Base-by-base conservation (phyloP, 2,329 filamentous ascomycete genomes). In the Xylaria polymorpha region DNA sequence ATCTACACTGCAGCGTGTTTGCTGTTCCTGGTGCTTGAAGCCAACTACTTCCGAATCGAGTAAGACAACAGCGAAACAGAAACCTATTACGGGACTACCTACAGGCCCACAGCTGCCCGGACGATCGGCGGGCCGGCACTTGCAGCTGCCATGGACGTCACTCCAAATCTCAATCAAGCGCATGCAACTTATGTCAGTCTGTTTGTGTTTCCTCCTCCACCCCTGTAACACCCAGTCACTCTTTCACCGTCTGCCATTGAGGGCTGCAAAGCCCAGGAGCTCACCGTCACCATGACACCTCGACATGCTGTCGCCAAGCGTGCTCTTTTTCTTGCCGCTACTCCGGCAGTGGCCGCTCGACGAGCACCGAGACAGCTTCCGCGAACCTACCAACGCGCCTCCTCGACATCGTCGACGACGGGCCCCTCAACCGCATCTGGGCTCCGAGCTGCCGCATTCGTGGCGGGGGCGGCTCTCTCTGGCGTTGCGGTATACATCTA, bases 401-500 rank as follows among this genome's bases (percentile, higher is more conserved):
- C 71, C 25, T 75, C 73, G 43, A 74, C 73, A 39, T 60, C 69
- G 2, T 48, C 71, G 43, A 59, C 64, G 53, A 55, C 70, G 9
- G 48, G 29, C 10, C 14, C 64, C 39, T 35, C 62, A 1, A 12
- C 22, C 2, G n/a, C 18, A 12, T 63, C 70, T 1, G 43, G 57
- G 32, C 29, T 60, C 25, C 68, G 66, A 70, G 76, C 79, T 9
- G 69, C 82, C 29, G 69, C 84, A 25, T 83, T 83, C 69, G 77
- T 82, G 57, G 78, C 81, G 37, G 79, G 81, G 9, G 67, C 86
- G 8, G 82, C 81, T 8, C 79, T 82, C 3, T 77, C 82, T 2
- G 74, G 83, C 32, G 84, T 80, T 62, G 81, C 85, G 55, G 81
- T 84, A 51, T 93, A 91, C 79, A 80, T 92, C 71, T 94, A 94